phyloP scores from a whole-genome alignment of 768 basidiomycete genomes.

The Podaxis mareebaensis region DNA sequence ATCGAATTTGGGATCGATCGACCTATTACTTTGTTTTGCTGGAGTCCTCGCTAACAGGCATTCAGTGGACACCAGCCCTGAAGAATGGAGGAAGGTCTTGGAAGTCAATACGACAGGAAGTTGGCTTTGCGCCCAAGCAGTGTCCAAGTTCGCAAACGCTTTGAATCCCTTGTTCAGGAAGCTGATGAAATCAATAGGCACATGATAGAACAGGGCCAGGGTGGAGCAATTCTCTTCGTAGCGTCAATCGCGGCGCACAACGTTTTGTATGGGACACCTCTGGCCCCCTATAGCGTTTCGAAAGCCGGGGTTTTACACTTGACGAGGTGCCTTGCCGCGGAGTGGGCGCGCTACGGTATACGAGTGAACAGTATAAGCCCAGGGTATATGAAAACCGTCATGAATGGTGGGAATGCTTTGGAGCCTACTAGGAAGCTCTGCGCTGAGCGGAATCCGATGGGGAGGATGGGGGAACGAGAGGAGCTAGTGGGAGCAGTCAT shows the following conservation, averaged over 20 bases:
- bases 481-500: slow-evolving; percentile 41
- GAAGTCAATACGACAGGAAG: slow-evolving; percentile 48
- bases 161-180: background rate
- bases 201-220: slow-evolving; percentile 42
- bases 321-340: slow-evolving; percentile 38
- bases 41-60: slow-evolving; percentile 38
- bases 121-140: slow-evolving; percentile 45
- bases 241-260: slow-evolving; percentile 45
- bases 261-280: slow-evolving; percentile 42
- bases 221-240: slow-evolving; percentile 43
- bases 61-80: slow-evolving; percentile 30
- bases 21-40: slow-evolving; percentile 43
- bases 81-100: slow-evolving; percentile 37
- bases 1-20: slow-evolving; percentile 31
- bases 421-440: slow-evolving; percentile 34
- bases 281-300: slow-evolving; percentile 42
- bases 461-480: slow-evolving; percentile 41
- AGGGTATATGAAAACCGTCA: slow-evolving; percentile 44
- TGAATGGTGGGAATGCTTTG: slow-evolving; percentile 36
- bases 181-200: slow-evolving; percentile 25
- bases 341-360: slow-evolving; percentile 43
- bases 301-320: slow-evolving; percentile 42
- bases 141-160: slow-evolving; percentile 27
- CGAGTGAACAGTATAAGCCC: slow-evolving; percentile 45
- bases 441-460: slow-evolving; percentile 40